phyloP scores from a whole-genome alignment of 441 rosid species.

The Capsella rubella region DNA sequence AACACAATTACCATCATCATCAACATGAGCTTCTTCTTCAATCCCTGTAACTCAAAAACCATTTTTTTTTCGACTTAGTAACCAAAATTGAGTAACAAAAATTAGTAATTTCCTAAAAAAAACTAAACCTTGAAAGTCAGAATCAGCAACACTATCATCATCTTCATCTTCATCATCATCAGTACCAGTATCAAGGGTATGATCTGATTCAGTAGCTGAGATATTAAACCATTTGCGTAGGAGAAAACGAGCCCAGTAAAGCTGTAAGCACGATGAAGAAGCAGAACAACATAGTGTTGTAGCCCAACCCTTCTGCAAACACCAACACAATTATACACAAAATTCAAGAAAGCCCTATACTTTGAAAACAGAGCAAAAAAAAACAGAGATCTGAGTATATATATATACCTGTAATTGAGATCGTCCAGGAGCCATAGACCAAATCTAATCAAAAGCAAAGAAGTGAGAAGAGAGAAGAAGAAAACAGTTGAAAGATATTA shows the following conservation, averaged over 20 bases:
- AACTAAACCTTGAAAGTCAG: conserved; percentile 15
- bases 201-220: conserved; percentile 28
- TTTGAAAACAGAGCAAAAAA: not conserved
- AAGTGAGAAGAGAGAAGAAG: conserved; percentile 19
- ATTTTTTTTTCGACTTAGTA: not conserved
- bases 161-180: conserved; percentile 19
- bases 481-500: conserved; percentile 31
- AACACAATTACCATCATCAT: conserved; percentile 5
- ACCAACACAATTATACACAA: not conserved
- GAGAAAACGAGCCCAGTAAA: conserved; percentile 34
- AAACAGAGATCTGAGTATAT: conserved; percentile 23
- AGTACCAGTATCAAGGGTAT: not conserved
- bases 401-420: conserved; percentile 22
- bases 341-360: conserved; percentile 3
- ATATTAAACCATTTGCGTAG: conserved; percentile 39
- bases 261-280: conserved; percentile 31
- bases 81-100: conserved; percentile 7
- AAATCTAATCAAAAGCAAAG: not conserved
- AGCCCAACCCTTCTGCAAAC: conserved; percentile 25
- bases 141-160: conserved; percentile 20
- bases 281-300: conserved; percentile 25
- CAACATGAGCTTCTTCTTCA: conserved; percentile 21
- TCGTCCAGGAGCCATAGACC: conserved; percentile 14
- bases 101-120: not conserved
- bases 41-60: conserved; percentile 6